phyloP scores from a whole-genome alignment of 768 basidiomycete species.

The Suillus luteus region DNA sequence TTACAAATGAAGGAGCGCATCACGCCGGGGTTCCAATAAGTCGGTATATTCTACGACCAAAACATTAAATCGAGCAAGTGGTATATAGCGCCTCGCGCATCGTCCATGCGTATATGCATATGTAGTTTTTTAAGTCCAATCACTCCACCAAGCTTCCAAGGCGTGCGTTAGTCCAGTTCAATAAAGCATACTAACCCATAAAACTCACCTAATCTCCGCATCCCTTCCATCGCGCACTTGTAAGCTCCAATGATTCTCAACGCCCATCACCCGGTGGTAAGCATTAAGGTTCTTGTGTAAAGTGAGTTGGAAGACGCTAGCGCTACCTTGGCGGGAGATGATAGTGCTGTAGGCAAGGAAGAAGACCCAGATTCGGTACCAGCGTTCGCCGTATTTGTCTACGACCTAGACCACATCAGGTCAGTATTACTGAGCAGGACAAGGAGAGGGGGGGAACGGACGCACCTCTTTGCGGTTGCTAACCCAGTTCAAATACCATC shows the following conservation, averaged over 20 bases:
- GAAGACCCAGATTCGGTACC: constrained; percentile 96
- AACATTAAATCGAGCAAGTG: constrained; percentile 1
- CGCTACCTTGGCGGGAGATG: constrained; percentile 81
- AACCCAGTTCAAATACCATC: constrained; percentile 98
- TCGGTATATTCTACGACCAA: constrained; percentile 4
- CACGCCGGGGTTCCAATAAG: not conserved
- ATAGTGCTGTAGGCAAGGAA: constrained; percentile 96
- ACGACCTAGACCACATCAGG: constrained; percentile 22
- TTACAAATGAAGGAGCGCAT: not conserved
- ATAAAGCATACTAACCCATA: no score
- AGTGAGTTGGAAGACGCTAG: constrained; percentile 96
- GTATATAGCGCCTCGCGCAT: constrained; percentile 5
- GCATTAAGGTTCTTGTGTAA: constrained; percentile 98
- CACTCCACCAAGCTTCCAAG: not conserved
- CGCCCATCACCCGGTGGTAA: constrained; percentile 87
- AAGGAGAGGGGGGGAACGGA: not conserved
- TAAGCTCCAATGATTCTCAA: constrained; percentile 79
- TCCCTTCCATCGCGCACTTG: constrained; percentile 48
- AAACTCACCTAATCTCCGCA: not conserved
- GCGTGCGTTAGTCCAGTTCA: not conserved
- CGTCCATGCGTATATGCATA: not conserved
- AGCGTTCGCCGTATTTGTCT: constrained; percentile 28
- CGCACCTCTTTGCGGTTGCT: constrained; percentile 82
- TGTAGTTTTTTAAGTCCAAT: not conserved
- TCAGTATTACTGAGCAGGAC: not conserved